These are phyloP conservation scores for Alternaria postmessia DNA, from an alignment of 2,329 filamentous ascomycete genomes.

Conservation along the genomic window DNA sequence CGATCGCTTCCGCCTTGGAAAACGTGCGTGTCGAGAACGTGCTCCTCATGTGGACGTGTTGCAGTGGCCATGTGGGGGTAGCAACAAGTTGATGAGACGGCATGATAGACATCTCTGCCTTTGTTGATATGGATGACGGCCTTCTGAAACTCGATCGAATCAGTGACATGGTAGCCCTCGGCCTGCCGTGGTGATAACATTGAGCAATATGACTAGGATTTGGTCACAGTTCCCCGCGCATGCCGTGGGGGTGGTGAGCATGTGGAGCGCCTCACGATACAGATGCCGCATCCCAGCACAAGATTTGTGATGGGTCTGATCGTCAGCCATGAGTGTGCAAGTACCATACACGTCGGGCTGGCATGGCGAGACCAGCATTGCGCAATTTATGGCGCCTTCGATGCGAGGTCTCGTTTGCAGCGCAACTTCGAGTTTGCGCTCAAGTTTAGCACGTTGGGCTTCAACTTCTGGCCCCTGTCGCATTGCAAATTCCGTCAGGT, in stretches of 20 bases:
- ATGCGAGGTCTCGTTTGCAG: not conserved
- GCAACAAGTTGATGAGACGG: not conserved
- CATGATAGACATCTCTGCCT: constrained; percentile 1
- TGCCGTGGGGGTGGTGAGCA: constrained; percentile 9
- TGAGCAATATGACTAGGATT: constrained; percentile 6
- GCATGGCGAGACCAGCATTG: not conserved
- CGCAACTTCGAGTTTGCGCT: too few species aligned
- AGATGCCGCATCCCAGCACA: constrained; percentile 4
- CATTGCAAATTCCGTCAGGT: not conserved
- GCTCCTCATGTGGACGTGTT: constrained; percentile 5
- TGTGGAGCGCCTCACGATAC: constrained; percentile 3
- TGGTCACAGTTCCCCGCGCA: constrained; percentile 6
- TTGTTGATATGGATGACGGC: not conserved
- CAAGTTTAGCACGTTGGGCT: not conserved
- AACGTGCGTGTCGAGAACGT: constrained; percentile 17
- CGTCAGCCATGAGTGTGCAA: not conserved
- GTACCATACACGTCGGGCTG: not conserved
- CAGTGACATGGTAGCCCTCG: constrained; percentile 5
- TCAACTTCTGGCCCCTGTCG: constrained; percentile 4
- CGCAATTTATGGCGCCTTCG: constrained; percentile 5
- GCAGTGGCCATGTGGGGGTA: constrained; percentile 14
- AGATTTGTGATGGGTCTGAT: constrained; percentile 1
- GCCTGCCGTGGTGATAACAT: not conserved
- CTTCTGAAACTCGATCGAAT: constrained; percentile 10
- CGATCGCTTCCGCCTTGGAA: constrained; percentile 8